phyloP scores from a whole-genome alignment of 2,329 filamentous ascomycete species.

The Mariannaea elegans region DNA sequence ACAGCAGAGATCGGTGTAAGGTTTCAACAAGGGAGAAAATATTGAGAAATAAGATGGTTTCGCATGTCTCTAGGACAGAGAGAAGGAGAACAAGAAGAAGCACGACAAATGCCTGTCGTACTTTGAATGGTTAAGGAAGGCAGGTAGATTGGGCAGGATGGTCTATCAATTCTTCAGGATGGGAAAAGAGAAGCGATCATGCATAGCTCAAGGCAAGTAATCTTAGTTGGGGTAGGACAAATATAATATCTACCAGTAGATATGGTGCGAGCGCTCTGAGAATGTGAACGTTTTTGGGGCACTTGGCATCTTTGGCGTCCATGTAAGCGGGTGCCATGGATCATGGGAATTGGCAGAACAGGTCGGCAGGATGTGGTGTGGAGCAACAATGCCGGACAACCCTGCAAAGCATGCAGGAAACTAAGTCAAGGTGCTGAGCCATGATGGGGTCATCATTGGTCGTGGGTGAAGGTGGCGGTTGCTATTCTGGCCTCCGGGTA shows the following conservation, averaged over 20 bases:
- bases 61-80: conserved; percentile 23
- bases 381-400: conserved; percentile 14
- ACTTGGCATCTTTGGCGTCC: conserved; percentile 14
- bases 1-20: conserved; percentile 23
- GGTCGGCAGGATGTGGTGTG: conserved; percentile 16
- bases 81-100: conserved; percentile 3
- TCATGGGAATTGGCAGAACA: conserved; percentile 15
- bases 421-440: conserved; percentile 6
- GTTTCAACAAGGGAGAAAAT: conserved; percentile 2
- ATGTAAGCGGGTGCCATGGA: conserved; percentile 19
- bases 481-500: conserved; percentile 19
- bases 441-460: conserved; percentile 8
- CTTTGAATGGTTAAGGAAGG: not conserved
- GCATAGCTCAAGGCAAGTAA: conserved; percentile 2
- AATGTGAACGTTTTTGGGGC: conserved; percentile 11
- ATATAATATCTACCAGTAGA: conserved; percentile 27
- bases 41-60: conserved; percentile 24
- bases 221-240: conserved; percentile 18
- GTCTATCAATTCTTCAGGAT: conserved; percentile 10
- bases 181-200: conserved; percentile 26
- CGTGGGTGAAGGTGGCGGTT: conserved; percentile 12
- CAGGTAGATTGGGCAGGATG: conserved; percentile 18
- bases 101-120: no score
- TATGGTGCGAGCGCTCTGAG: conserved; percentile 24
- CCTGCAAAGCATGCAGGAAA: conserved; percentile 18